phyloP scores from a whole-genome alignment of 2,329 filamentous ascomycete genomes.

The Aureobasidium sp. region DNA sequence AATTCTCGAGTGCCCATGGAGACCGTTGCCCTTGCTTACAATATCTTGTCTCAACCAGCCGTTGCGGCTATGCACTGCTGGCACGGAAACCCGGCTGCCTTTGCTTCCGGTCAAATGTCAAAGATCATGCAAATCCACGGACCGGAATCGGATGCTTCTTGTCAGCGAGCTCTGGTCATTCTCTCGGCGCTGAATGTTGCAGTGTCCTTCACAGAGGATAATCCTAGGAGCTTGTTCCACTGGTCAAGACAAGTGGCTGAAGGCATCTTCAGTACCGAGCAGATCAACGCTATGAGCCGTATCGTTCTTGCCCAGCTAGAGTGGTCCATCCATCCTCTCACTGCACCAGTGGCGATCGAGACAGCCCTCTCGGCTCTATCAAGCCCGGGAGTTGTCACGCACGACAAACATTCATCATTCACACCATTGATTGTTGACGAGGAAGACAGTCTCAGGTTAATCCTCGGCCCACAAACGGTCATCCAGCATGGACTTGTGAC shows the following conservation, averaged over 20 bases:
- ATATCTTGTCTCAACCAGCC: conserved; percentile 23
- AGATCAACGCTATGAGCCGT: conserved; percentile 20
- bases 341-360: conserved; percentile 17
- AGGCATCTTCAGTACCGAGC: conserved; percentile 17
- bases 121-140: conserved; percentile 16
- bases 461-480: neutral
- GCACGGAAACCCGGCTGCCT: conserved; percentile 4
- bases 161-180: conserved; percentile 22
- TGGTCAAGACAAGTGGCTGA: conserved; percentile 23
- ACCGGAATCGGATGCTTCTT: conserved; percentile 13
- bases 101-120: neutral
- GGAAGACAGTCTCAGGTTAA: conserved; percentile 10
- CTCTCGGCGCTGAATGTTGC: conserved; percentile 24
- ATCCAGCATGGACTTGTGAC: conserved; percentile 13
- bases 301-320: conserved; percentile 22
- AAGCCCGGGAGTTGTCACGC: neutral
- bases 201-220: conserved; percentile 24
- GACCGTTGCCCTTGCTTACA: conserved; percentile 26
- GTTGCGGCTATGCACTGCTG: conserved; percentile 14
- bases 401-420: neutral
- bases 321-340: conserved; percentile 23
- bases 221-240: conserved; percentile 20
- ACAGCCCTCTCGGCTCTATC: conserved; percentile 9
- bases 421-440: neutral
- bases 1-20: conserved; percentile 24